Base-by-base conservation (phyloP, 1,139 yeast genomes). In the Saccharomyces pastorianus region DNA sequence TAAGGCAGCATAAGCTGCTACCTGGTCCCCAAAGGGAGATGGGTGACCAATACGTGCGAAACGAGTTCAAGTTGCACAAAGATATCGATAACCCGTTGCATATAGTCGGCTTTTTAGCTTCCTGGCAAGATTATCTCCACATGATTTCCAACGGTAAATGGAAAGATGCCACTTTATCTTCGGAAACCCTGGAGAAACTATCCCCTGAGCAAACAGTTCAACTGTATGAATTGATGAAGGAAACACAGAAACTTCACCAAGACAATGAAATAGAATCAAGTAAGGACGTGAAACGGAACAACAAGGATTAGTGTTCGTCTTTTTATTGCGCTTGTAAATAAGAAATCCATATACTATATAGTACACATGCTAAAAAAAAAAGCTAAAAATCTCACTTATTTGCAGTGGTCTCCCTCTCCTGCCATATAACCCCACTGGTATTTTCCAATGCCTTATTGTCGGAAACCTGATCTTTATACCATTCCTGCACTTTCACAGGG, bases 161-260 rank as follows among this genome's bases (percentile, higher is more conserved):
- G 98, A 73, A 78, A 66, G 79, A 78, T 51, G 88, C 85, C 7
- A 81, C 82, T 48, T 73, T 93, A 65, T 83, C 85, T 44, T 74
- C 80, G 61, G 76, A 75, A 46, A 84, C 85, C 55, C 75, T 93
- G 60, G 87, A 84, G 55, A 87, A 86, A 68, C 82, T 93, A 93
- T 82, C 88, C 32, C 95, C 95, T 8, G 96, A 93, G 63, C 98
- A 93, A 72, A 79, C 91, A 44, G 84, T 85, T n/a, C 99, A 91
- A 69, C 69, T 85, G 25, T 84, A 85, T 70, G 89, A 80, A 68
- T 76, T 77, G 70, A 85, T 82, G 89, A 81, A 78, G 60, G 88
- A 85, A 51, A 80, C 89, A 0, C 69, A 70, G 51, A 58, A 64
- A 8, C 52, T 59, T n/a, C 56, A 55, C 23, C 25, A 38, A 4